Conservation (phyloP, 2,329 filamentous ascomycete genomes). For the Phyllosticta citriasiana region DNA sequence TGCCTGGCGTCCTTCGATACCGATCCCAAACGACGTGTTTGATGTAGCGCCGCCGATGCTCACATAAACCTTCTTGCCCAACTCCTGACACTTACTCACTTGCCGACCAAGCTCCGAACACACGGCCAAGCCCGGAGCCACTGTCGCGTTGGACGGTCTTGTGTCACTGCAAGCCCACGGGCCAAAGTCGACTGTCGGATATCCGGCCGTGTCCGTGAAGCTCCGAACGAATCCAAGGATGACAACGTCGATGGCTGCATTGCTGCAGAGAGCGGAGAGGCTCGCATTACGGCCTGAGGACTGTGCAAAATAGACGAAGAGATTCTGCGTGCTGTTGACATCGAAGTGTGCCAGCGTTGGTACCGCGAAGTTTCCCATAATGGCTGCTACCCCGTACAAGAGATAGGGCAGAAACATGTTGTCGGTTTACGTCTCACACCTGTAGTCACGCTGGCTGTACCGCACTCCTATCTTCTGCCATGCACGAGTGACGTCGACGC, state of each 20-base stretch:
- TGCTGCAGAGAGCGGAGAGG: background rate
- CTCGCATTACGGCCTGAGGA: background rate
- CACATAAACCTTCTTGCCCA: slow-evolving; percentile 1
- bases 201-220: slow-evolving; percentile 1
- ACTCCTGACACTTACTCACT: background rate
- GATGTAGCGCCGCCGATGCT: slow-evolving; percentile 5
- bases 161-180: background rate
- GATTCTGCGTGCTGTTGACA: background rate
- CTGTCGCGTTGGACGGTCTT: background rate
- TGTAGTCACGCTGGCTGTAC: background rate
- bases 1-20: background rate
- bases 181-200: slow-evolving; percentile 4
- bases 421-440: background rate
- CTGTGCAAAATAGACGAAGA: slow-evolving; percentile 4
- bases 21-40: slow-evolving; percentile 1
- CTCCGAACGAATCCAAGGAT: slow-evolving; percentile 7
- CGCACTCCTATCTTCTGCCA: background rate
- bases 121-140: background rate
- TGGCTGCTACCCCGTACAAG: background rate
- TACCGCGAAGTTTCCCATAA: background rate
- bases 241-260: background rate
- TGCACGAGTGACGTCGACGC: background rate
- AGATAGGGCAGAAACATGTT: background rate
- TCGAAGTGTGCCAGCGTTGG: background rate
- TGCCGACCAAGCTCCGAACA: background rate